Percentiles rank a stretch among this genome's conserved stretches.
Evolutionary conservation across 495 filamentous ascomycete genomes (phyloP).

Genomic region (Podospora appendiculata): DNA sequence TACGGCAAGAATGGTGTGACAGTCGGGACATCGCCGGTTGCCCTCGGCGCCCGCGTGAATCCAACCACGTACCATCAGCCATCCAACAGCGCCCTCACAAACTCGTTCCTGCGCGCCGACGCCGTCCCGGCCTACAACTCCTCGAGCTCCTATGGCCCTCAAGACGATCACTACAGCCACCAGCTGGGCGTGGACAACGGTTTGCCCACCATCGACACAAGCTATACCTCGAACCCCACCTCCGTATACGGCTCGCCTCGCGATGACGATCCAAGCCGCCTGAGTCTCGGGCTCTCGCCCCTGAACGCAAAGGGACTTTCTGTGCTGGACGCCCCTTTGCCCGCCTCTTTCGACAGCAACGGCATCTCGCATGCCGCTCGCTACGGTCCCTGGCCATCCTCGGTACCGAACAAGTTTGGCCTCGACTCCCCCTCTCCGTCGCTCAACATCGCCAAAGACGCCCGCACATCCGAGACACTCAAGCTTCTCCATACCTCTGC

Average conservation of each 20-base stretch:
- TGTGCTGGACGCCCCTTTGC: slow-evolving; percentile 88
- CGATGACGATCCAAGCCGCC: slow-evolving; percentile 53
- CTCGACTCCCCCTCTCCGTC: slow-evolving; percentile 84
- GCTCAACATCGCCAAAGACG: slow-evolving; percentile 46
- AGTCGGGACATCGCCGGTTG: slow-evolving; percentile 40
- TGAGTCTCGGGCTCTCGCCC: slow-evolving; percentile 69
- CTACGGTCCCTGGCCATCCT: slow-evolving; percentile 85
- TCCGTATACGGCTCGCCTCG: slow-evolving; percentile 86
- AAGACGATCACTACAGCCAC: slow-evolving; percentile 36
- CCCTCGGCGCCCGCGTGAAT: slow-evolving; percentile 66
- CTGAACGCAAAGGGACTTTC: slow-evolving; percentile 57
- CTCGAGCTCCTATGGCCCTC: slow-evolving; percentile 28
- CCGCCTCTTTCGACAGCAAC: slow-evolving; percentile 94
- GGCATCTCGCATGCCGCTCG: slow-evolving; percentile 87
- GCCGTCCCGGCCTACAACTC: slow-evolving; percentile 30
- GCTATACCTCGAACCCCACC: slow-evolving; percentile 64
- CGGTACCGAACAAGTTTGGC: slow-evolving; percentile 87
- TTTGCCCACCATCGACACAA: slow-evolving; percentile 74
- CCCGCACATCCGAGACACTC: slow-evolving; percentile 62
- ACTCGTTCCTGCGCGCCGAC: slow-evolving; percentile 73
- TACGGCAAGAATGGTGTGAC: slow-evolving; percentile 49
- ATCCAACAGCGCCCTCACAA: slow-evolving; percentile 70
- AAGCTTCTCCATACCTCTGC: slow-evolving; percentile 77
- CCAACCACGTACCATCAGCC: slow-evolving; percentile 41
- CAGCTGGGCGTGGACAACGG: slow-evolving; percentile 42